Conservation (phyloP, 2,329 filamentous ascomycete genomes). For the Sarocladium kiliense region DNA sequence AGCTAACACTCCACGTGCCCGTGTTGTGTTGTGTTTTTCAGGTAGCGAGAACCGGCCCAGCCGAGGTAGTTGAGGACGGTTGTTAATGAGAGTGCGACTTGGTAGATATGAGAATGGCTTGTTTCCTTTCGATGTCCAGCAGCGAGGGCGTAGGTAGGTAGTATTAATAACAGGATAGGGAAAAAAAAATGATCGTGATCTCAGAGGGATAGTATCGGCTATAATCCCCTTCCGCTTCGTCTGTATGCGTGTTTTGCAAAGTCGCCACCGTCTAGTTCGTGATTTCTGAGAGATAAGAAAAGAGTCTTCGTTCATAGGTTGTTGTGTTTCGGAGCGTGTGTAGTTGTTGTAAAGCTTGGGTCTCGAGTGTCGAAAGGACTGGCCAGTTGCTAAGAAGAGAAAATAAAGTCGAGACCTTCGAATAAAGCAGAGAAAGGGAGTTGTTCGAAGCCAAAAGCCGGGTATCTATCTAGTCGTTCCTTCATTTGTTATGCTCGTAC, state of each 20-base stretch:
- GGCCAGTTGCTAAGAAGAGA: background rate
- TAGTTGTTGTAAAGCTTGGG: background rate
- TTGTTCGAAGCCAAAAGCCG: slow-evolving; percentile 4
- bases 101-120: background rate
- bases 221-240: background rate
- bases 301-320: background rate
- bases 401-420: background rate
- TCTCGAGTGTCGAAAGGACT: background rate
- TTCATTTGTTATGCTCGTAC: slow-evolving; percentile 6
- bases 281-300: background rate
- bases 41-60: background rate
- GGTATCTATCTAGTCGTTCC: slow-evolving; percentile 10
- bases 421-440: slow-evolving; percentile 6
- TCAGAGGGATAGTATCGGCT: background rate
- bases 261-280: slow-evolving; percentile 2
- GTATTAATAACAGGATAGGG: background rate
- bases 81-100: background rate
- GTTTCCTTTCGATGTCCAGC: slow-evolving; percentile 7
- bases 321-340: background rate
- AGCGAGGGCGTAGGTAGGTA: slow-evolving; percentile 2
- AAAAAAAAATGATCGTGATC: slow-evolving; percentile 5
- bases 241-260: slow-evolving; percentile 6
- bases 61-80: background rate
- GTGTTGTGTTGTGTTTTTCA: background rate
- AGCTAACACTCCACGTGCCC: background rate